Evolutionary conservation across 2,329 filamentous ascomycete species (phyloP).

Genomic region (Claviceps quebecensis): DNA sequence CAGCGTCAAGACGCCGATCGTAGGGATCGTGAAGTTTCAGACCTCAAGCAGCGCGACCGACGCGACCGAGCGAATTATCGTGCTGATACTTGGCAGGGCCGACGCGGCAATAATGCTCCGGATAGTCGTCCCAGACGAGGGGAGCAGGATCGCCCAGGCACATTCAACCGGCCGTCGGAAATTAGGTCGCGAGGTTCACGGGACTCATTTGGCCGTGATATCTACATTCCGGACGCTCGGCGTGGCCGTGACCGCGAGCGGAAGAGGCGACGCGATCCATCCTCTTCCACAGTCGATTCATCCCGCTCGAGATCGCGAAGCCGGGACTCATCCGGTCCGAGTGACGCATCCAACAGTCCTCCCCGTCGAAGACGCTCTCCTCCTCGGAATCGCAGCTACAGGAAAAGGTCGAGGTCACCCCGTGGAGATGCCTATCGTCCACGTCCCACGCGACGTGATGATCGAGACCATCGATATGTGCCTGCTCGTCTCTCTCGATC

Average conservation of each 20-base stretch:
- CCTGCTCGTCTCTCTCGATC: constrained; percentile 19
- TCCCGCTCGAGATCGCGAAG: constrained; percentile 22
- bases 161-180: constrained; percentile 34
- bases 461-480: constrained; percentile 11
- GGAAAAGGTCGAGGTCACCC: constrained; percentile 28
- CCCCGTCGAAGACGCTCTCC: constrained; percentile 21
- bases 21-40: constrained; percentile 57
- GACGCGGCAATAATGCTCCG: constrained; percentile 37
- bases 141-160: constrained; percentile 29
- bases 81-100: constrained; percentile 38
- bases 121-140: constrained; percentile 27
- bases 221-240: constrained; percentile 36
- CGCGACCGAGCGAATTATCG: constrained; percentile 38
- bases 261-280: constrained; percentile 16
- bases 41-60: constrained; percentile 51
- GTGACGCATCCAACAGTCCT: constrained; percentile 19
- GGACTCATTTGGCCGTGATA: constrained; percentile 34
- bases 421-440: constrained; percentile 15
- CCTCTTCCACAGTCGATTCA: constrained; percentile 19
- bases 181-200: constrained; percentile 28
- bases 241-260: constrained; percentile 26
- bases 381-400: constrained; percentile 17
- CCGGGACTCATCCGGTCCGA: constrained; percentile 17
- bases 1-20: constrained; percentile 57
- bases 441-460: constrained; percentile 11